A percentile compares a stretch with the other conserved stretches of the same genome.
Conservation (phyloP, 2,329 filamentous ascomycete genomes). For the Diaporthe australafricana region DNA sequence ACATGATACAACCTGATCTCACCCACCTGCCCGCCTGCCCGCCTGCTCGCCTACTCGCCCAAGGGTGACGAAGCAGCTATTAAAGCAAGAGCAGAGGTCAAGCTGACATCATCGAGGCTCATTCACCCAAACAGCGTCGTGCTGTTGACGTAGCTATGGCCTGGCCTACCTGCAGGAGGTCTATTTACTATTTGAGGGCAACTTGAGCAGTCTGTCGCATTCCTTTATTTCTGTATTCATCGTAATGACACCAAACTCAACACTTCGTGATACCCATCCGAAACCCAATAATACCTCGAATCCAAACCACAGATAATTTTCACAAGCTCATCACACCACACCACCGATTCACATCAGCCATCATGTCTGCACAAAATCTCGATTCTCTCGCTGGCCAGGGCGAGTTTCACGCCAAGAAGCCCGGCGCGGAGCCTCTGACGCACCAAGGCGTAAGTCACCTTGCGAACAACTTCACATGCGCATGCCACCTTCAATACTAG, state of each 20-base stretch:
- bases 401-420: conserved; percentile 65
- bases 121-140: conserved; percentile 4
- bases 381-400: conserved; percentile 66
- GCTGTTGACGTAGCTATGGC: conserved; percentile 7
- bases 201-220: not conserved
- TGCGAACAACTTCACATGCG: not conserved
- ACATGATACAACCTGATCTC: not conserved
- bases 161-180: not conserved
- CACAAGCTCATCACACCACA: not conserved
- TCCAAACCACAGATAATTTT: too few species aligned
- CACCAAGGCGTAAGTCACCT: conserved; percentile 62
- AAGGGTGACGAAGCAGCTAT: not conserved
- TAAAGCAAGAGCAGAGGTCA: not conserved
- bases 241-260: not conserved
- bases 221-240: not conserved
- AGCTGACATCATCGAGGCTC: conserved; percentile 10
- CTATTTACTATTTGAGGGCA: not conserved
- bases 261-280: not conserved
- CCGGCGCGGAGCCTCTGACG: conserved; percentile 63
- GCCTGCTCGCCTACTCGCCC: too few species aligned
- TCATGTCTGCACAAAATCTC: conserved; percentile 60
- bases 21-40: too few species aligned
- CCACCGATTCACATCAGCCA: conserved; percentile 31
- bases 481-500: not conserved
- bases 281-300: not conserved